Percentiles rank a stretch among this genome's conserved stretches.
Evolutionary conservation across 2,329 filamentous ascomycete genomes (phyloP).

Genomic region (Aspergillus aculeatinus): DNA sequence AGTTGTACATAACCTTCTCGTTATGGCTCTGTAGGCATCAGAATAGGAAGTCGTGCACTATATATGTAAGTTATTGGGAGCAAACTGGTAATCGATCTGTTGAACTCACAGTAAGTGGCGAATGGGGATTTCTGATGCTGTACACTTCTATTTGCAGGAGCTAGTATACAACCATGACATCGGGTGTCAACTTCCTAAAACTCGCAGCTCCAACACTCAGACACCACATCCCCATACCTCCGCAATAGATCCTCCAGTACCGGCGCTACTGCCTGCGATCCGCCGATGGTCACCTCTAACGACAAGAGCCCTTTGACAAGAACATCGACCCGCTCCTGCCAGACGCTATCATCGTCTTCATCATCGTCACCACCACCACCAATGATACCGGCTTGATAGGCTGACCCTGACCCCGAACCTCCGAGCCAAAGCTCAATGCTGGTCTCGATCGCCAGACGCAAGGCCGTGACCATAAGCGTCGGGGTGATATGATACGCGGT

Average conservation of each 20-base stretch:
- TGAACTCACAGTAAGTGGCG: no score
- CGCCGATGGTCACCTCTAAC: constrained; percentile 24
- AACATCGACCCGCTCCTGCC: constrained; percentile 17
- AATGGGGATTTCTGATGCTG: no score
- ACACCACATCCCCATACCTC: constrained; percentile 21
- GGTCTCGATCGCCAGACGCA: constrained; percentile 19
- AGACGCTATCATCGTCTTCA: background rate
- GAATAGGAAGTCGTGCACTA: no score
- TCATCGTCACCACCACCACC: background rate
- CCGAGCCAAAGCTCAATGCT: constrained; percentile 8
- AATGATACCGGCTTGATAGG: no score
- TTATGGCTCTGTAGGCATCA: no score
- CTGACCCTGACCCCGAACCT: no score
- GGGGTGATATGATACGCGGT: constrained; percentile 25
- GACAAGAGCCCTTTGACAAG: constrained; percentile 25
- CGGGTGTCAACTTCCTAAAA: constrained; percentile 11
- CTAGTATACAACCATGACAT: background rate
- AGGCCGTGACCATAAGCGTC: constrained; percentile 13
- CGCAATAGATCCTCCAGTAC: constrained; percentile 15
- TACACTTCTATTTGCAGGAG: background rate
- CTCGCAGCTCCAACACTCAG: constrained; percentile 23
- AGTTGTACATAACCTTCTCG: no score
- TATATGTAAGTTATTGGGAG: no score
- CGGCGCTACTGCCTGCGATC: constrained; percentile 17
- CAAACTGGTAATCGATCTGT: no score